phyloP scores from a whole-genome alignment of 108 stramenopile genomes.

The Nitzschia sp. region DNA sequence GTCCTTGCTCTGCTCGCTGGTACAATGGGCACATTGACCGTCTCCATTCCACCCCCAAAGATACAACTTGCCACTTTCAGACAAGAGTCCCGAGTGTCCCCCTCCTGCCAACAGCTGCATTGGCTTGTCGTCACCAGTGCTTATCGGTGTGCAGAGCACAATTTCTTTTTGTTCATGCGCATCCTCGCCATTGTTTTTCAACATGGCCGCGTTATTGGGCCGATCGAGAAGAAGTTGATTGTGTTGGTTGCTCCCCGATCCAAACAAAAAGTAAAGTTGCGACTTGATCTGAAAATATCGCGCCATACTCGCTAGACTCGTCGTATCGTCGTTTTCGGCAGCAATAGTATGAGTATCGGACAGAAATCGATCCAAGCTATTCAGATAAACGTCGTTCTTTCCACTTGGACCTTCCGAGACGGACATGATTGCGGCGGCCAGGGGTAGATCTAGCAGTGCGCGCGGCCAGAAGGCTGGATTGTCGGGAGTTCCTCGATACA shows the following conservation, averaged over 20 bases:
- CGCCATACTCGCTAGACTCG: constrained; percentile 56
- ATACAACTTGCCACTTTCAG: constrained; percentile 59
- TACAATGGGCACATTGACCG: constrained; percentile 55
- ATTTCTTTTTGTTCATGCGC: constrained; percentile 63
- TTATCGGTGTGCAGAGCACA: constrained; percentile 44
- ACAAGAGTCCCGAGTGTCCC: constrained; percentile 77
- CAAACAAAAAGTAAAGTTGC: constrained; percentile 66
- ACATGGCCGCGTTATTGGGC: constrained; percentile 24
- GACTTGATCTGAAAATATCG: constrained; percentile 47
- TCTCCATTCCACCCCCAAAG: constrained; percentile 86
- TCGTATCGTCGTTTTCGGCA: constrained; percentile 37
- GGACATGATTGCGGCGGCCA: constrained; percentile 73
- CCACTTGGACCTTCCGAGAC: constrained; percentile 66
- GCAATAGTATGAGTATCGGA: constrained; percentile 22
- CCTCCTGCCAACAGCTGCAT: constrained; percentile 67
- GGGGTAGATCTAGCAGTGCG: constrained; percentile 55
- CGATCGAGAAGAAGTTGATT: constrained; percentile 60
- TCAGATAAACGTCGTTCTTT: constrained; percentile 61
- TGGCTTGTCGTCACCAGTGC: constrained; percentile 8
- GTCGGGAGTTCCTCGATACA: constrained; percentile 83
- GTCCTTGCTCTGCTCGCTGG: background rate
- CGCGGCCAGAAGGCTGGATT: constrained; percentile 86
- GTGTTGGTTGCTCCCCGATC: constrained; percentile 81
- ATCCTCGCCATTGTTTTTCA: constrained; percentile 45
- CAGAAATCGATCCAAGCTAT: constrained; percentile 58